Evolutionary conservation across 2,329 filamentous ascomycete species (phyloP), one percentile per base, ranked within the genome.

Genomic region (Pseudocercospora vitis): DNA sequence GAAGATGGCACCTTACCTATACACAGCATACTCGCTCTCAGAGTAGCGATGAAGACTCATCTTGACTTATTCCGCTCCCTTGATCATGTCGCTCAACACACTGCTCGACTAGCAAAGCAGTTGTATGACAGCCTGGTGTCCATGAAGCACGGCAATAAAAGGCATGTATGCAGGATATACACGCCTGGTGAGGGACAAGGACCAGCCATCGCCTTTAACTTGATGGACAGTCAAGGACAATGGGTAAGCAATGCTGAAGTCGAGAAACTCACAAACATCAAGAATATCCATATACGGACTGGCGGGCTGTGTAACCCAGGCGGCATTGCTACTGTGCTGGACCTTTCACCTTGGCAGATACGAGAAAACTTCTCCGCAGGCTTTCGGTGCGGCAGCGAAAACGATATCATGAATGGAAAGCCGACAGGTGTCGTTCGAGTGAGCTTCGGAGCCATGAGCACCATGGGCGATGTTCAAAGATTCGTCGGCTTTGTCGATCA

Each of bases 291-390:
- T 65, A 74, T 97, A 14, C 83, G 94, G 31, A 96, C 90, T 0
- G 94, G 94, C 4, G 88, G 90, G 0, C 77, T 96, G 1, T 99
- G 94, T 73, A 96, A 96, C 64, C 92, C 94, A 1, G 94, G 91
- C 7, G 91, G 91, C 1, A 82, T 95, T 53, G 87, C 91, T 11
- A 78, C 79, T 1, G 82, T 84, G 16, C 78, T 97, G n/a, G 76
- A 77, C 1, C 78, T 96, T 48, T 80, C 85, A 42, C 84, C 89
- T 0, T 87, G 86, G 81, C 91, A 97, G 66, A 86, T 96, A 79
- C 86, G 79, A 62, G 80, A 81, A 54, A 95, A 96, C 68, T 96
- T 94, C 65, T 89, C 87, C 0, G 82, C 86, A 2, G 94, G 94
- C 0, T 84, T 91, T 66, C 82, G 89, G 32, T 99, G 94, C 70